Evolutionary conservation across 805 yeast species (phyloP), one percentile per base, ranked within the genome.

Genomic region (baker's yeast (Saccharomyces cerevisiae)): DNA sequence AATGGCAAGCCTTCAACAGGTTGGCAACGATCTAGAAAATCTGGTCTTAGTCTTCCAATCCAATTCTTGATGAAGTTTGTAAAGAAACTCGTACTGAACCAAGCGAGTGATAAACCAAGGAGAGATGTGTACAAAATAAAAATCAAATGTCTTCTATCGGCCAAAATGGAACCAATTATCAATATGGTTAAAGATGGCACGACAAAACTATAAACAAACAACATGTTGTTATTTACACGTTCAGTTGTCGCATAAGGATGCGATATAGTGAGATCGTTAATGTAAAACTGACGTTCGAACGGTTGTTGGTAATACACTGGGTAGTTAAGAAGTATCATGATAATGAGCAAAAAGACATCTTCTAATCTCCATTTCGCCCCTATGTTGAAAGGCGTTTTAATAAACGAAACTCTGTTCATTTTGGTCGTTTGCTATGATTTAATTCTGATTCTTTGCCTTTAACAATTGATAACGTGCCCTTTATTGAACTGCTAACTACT

Each of bases 41-140:
- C 99, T 0, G 99, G 99, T 56, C 99, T 77, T 57, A 85, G 88
- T 65, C 97, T 79, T 4, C 97, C 97, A 53, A 92, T 81, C 82
- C 87, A 82, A 65, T 85, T 83, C 72, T 92, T 92, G 56, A 89
- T 67, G 14, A 84, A 73, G 63, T 89, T 89, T 2, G 96, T 88
- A 51, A 86, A 63, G 29, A 85, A 73, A 46, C 82, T 76, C 29
- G 87, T 81, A 13, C 83, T 70, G 21, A 81, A 75, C 54, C 86
- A 73, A 0, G 90, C 76, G 1, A 88, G 70, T 9, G 73, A 67
- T 27, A 88, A 74, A 0, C 96, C 96, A 26, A 91, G 59, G 0
- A 84, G 56, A 0, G 95, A 82, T 21, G 85, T 71, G 63, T 81
- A 85, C 13, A 85, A 71, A 28, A 85, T 75, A 66, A 85, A 83